These are phyloP conservation scores for Coemansia sp. DNA, from an alignment of 371 early-diverging fungal genomes.

Conservation along the genomic window DNA sequence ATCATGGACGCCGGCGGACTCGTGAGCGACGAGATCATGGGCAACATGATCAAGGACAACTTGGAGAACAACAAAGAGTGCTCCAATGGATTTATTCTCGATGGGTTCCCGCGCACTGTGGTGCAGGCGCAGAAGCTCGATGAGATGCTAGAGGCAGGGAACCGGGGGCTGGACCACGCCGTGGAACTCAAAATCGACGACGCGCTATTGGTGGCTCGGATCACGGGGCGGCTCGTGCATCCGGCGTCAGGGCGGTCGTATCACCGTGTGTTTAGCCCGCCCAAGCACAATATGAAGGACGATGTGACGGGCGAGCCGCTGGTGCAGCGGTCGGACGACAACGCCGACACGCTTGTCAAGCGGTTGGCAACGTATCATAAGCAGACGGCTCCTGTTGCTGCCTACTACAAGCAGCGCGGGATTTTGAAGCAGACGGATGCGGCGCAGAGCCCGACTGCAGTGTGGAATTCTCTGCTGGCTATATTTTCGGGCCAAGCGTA, in stretches of 20 bases:
- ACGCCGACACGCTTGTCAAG: conserved; percentile 90
- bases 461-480: conserved; percentile 89
- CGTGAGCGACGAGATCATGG: conserved; percentile 98
- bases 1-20: conserved; percentile 98
- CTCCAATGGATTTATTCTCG: conserved; percentile 98
- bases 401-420: conserved; percentile 92
- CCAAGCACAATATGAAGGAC: conserved; percentile 88
- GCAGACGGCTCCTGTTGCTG: conserved; percentile 95
- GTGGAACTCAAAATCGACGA: conserved; percentile 95
- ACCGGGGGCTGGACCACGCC: conserved; percentile 81
- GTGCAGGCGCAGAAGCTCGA: conserved; percentile 98
- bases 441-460: conserved; percentile 80
- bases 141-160: conserved; percentile 82
- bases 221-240: conserved; percentile 95
- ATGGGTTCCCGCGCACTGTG: conserved; percentile 99
- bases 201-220: conserved; percentile 87
- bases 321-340: conserved; percentile 97
- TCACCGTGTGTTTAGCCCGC: conserved; percentile 96
- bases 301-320: conserved; percentile 97
- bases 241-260: conserved; percentile 94
- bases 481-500: conserved; percentile 67
- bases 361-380: conserved; percentile 93
- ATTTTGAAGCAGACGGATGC: conserved; percentile 94
- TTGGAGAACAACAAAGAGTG: conserved; percentile 88
- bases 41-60: conserved; percentile 94